Percentiles rank a stretch among this genome's conserved stretches.
Evolutionary conservation across 1,284 basidiomycete genomes (phyloP).

Genomic region (Trichosporon faecale): DNA sequence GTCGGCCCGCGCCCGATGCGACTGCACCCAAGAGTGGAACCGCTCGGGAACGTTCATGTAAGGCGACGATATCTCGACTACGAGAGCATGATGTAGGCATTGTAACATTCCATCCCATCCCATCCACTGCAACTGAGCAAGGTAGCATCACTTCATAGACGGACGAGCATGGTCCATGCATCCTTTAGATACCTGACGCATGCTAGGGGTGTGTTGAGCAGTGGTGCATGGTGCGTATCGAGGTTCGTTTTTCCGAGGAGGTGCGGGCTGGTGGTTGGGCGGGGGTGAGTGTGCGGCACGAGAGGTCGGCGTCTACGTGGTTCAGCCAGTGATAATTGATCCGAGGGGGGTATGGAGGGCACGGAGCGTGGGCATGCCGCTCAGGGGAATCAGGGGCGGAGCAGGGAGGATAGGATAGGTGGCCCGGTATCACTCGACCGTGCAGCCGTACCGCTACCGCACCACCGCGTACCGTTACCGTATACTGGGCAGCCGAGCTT

Average conservation of each 20-base stretch:
- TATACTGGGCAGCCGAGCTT: conserved; percentile 3
- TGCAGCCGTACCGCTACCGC: not conserved
- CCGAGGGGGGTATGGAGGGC: not conserved
- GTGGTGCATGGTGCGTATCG: not conserved
- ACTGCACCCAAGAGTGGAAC: conserved; percentile 49
- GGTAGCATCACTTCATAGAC: not conserved
- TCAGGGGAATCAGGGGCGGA: not conserved
- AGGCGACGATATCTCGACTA: conserved; percentile 2
- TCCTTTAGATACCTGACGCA: not conserved
- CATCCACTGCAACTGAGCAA: not conserved
- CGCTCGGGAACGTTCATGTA: conserved; percentile 38
- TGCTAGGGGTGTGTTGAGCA: not conserved
- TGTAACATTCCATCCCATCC: not conserved
- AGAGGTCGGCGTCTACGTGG: conserved; percentile 8
- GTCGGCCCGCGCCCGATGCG: conserved; percentile 43
- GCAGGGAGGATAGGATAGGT: too few relatives aligned
- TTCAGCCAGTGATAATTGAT: conserved; percentile 10
- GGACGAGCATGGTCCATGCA: not conserved
- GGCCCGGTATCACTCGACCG: conserved; percentile 7
- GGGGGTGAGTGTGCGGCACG: not conserved
- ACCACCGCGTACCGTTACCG: too few relatives aligned
- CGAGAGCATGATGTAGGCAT: not conserved
- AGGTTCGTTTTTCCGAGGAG: not conserved
- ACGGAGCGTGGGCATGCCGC: not conserved
- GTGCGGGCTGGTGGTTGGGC: not conserved